phyloP scores from a whole-genome alignment of 371 early-diverging fungal genomes.

The Lichtheimia hyalospora region DNA sequence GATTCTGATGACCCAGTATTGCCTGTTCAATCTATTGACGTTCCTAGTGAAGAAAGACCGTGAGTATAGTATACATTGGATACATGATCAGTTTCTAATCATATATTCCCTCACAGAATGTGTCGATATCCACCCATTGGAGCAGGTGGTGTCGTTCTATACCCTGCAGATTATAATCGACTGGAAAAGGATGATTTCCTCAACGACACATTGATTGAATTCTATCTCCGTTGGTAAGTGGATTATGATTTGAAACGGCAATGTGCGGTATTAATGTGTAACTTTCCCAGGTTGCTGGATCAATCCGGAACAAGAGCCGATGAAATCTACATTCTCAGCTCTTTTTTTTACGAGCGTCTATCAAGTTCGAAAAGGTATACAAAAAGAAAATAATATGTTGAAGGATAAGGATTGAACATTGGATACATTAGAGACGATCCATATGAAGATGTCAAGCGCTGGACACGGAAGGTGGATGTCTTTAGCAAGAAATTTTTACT shows the following conservation, averaged over 20 bases:
- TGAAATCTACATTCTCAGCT: slow-evolving; percentile 49
- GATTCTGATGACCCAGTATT: too few species aligned
- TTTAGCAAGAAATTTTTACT: slow-evolving; percentile 60
- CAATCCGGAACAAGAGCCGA: slow-evolving; percentile 4
- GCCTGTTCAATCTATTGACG: too few species aligned
- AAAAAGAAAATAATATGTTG: not conserved
- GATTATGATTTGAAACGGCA: not conserved
- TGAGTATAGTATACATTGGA: not conserved
- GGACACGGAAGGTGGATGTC: slow-evolving; percentile 64
- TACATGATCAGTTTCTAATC: not conserved
- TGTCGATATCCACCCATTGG: slow-evolving; percentile 23
- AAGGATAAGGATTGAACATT: not conserved
- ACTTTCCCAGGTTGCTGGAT: slow-evolving; percentile 11
- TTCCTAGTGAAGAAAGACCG: not conserved
- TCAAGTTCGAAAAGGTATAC: slow-evolving; percentile 21
- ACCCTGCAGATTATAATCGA: slow-evolving; percentile 40
- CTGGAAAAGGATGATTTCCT: slow-evolving; percentile 54
- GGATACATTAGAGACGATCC: slow-evolving; percentile 12
- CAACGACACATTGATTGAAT: slow-evolving; percentile 62
- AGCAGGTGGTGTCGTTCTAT: slow-evolving; percentile 29
- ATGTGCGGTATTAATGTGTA: not conserved
- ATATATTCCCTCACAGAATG: slow-evolving; percentile 6
- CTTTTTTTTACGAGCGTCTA: slow-evolving; percentile 57
- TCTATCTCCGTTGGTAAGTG: slow-evolving; percentile 47
- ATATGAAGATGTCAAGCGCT: slow-evolving; percentile 57